Percentiles rank a stretch among this genome's conserved stretches.
Conservation (phyloP, 495 filamentous ascomycete genomes). For the Hyaloscypha finlandica region DNA sequence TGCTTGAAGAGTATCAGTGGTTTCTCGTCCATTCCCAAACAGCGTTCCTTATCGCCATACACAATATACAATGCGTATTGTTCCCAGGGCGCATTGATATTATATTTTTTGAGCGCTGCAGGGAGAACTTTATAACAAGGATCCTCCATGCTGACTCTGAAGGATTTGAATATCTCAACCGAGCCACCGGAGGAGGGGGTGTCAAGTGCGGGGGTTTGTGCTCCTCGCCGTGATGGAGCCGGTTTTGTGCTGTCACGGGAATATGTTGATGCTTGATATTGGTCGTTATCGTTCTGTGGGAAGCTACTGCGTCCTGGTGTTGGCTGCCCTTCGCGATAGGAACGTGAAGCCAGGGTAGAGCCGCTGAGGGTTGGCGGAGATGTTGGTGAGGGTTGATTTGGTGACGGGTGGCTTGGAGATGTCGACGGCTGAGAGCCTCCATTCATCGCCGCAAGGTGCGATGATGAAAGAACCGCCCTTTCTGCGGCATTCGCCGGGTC, state of each 20-base stretch:
- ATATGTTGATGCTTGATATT: constrained; percentile 39
- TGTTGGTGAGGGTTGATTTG: constrained; percentile 74
- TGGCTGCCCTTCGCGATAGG: constrained; percentile 50
- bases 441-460: constrained; percentile 74
- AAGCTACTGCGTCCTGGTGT: constrained; percentile 50
- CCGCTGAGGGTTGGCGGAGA: constrained; percentile 58
- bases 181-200: constrained; percentile 45
- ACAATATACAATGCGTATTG: constrained; percentile 98
- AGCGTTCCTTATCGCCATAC: constrained; percentile 94
- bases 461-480: constrained; percentile 69
- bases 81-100: constrained; percentile 95
- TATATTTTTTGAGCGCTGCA: constrained; percentile 94
- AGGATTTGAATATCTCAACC: constrained; percentile 97
- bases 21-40: constrained; percentile 86
- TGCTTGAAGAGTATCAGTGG: constrained; percentile 97
- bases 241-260: constrained; percentile 41
- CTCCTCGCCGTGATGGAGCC: constrained; percentile 40
- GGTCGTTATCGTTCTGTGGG: constrained; percentile 49
- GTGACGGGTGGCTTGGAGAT: constrained; percentile 64
- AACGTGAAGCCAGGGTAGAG: constrained; percentile 57
- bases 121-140: constrained; percentile 97
- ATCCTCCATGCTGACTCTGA: constrained; percentile 96
- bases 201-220: constrained; percentile 53
- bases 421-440: constrained; percentile 49
- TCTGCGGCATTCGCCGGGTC: constrained; percentile 55